Percentiles rank a stretch among this genome's conserved stretches.
Conservation (phyloP, 2,329 filamentous ascomycete genomes). For the Hypoxylon sp. region DNA sequence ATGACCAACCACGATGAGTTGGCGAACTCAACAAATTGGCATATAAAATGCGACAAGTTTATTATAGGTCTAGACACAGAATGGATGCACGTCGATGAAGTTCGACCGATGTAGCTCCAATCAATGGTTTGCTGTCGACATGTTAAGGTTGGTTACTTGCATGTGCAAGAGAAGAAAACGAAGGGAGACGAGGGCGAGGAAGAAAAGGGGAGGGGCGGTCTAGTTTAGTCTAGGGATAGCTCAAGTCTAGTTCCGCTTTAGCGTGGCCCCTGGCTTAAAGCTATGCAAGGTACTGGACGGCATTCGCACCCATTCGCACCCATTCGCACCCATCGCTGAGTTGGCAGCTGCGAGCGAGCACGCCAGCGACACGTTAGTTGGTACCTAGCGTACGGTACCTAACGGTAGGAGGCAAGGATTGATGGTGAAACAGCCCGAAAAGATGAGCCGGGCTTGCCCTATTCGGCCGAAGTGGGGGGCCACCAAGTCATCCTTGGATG, state of each 20-base stretch:
- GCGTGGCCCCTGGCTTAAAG: not conserved
- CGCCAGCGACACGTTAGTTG: not conserved
- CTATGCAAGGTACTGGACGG: constrained; percentile 31
- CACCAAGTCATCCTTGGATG: not conserved
- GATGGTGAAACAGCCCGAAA: constrained; percentile 32
- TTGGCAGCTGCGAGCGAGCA: constrained; percentile 30
- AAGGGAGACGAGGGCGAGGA: not conserved
- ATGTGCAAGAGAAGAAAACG: constrained; percentile 24
- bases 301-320: constrained; percentile 1
- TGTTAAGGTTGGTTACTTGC: constrained; percentile 26
- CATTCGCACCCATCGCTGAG: constrained; percentile 17
- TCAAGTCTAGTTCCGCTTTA: constrained; percentile 13
- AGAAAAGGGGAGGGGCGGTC: constrained; percentile 3
- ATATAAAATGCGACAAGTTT: constrained; percentile 19
- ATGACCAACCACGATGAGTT: constrained; percentile 29
- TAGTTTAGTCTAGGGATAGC: not conserved
- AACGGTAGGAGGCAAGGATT: constrained; percentile 20
- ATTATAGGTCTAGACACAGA: constrained; percentile 14
- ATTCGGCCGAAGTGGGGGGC: not conserved
- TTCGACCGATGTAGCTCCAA: constrained; percentile 16
- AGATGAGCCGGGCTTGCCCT: not conserved
- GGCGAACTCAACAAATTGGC: constrained; percentile 21
- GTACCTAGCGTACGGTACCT: constrained; percentile 5
- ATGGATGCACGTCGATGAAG: constrained; percentile 7
- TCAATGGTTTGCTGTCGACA: constrained; percentile 6